phyloP scores from a whole-genome alignment of 352 stramenopile species.

The Vaucheria bursata region DNA sequence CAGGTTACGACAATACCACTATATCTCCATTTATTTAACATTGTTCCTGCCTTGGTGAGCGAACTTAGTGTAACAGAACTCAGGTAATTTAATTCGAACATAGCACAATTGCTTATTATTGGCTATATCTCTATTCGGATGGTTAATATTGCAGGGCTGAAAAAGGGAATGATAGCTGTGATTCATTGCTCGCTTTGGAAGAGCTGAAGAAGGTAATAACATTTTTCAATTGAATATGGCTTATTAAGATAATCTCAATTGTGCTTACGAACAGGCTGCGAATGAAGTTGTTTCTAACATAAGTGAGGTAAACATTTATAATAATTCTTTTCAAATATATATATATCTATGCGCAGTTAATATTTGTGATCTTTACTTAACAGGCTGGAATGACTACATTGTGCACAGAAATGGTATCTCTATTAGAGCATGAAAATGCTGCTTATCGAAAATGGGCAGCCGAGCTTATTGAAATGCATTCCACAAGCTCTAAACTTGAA shows the following conservation, averaged over 20 bases:
- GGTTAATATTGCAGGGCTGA: no score
- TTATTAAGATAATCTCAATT: background rate
- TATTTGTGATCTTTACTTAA: constrained; percentile 23
- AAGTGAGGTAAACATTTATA: background rate
- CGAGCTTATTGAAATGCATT: constrained; percentile 16
- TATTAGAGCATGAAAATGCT: constrained; percentile 24
- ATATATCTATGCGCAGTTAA: constrained; percentile 12
- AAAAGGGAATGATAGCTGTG: no score
- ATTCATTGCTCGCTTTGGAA: background rate
- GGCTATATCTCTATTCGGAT: no score
- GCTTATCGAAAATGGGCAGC: constrained; percentile 28
- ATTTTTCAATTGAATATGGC: background rate
- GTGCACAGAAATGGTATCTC: constrained; percentile 36
- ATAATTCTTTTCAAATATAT: background rate
- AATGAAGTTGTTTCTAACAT: constrained; percentile 5
- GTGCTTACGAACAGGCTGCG: background rate
- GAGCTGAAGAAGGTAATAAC: constrained; percentile 5
- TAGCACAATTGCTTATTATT: no score
- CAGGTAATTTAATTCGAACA: no score
- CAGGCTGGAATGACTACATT: constrained; percentile 31
- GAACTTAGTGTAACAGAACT: constrained; percentile 52
- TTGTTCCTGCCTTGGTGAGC: constrained; percentile 68
- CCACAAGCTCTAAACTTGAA: background rate
- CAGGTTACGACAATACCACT: constrained; percentile 1
- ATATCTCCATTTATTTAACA: constrained; percentile 86